Evolutionary conservation across 306 rosid genomes (phyloP).

Genomic region (Dalbergia cultrata): DNA sequence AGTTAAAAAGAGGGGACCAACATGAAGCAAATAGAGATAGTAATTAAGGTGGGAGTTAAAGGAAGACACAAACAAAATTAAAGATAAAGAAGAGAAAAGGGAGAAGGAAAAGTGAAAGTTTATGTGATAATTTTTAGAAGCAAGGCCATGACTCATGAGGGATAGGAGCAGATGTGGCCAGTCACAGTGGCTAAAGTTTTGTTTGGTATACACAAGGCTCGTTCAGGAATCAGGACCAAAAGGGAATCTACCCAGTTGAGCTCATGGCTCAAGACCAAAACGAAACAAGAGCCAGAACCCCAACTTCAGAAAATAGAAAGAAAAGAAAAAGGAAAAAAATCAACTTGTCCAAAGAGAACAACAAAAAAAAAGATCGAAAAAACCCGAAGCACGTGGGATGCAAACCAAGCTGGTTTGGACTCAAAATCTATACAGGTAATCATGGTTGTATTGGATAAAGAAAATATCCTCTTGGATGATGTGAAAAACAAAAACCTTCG

Average conservation of each 20-base stretch:
- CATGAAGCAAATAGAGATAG: not conserved
- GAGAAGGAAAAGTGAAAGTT: not conserved
- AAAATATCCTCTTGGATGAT: not conserved
- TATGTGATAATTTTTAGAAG: slow-evolving; percentile 13
- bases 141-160: slow-evolving; percentile 32
- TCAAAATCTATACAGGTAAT: not conserved
- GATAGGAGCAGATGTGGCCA: slow-evolving; percentile 41
- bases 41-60: not conserved
- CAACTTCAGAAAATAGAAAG: not conserved
- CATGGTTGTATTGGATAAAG: not conserved
- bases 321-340: not conserved
- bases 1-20: slow-evolving; percentile 22
- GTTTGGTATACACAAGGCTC: slow-evolving; percentile 5
- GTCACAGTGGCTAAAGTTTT: slow-evolving; percentile 35
- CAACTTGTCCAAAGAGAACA: not conserved
- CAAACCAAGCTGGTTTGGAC: not conserved
- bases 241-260: slow-evolving; percentile 46
- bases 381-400: not conserved
- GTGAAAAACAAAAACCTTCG: not conserved
- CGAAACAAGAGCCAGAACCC: slow-evolving; percentile 21
- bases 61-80: not conserved
- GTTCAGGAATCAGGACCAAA: slow-evolving; percentile 29
- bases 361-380: not conserved
- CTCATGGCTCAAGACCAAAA: slow-evolving; percentile 37
- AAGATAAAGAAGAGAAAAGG: not conserved